Evolutionary conservation across 345 rosid species (phyloP).

Genomic region (Populus euphratica): DNA sequence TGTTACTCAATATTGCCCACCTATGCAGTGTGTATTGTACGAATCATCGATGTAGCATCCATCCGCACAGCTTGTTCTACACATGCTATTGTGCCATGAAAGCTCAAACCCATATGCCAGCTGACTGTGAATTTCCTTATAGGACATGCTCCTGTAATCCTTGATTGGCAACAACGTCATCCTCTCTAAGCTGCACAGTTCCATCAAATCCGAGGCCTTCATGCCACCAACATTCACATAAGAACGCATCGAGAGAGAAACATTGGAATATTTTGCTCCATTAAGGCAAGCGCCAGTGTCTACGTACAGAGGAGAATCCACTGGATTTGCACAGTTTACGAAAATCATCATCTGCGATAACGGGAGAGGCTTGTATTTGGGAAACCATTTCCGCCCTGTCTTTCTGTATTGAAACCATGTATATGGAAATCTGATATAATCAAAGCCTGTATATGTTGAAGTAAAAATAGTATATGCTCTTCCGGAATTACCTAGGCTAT

Average conservation of each 20-base stretch:
- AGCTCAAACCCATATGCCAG: conserved; percentile 18
- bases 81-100: conserved; percentile 1
- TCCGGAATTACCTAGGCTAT: background rate
- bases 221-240: background rate
- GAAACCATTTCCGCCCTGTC: background rate
- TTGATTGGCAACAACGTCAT: background rate
- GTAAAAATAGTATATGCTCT: background rate
- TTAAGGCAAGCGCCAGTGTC: conserved; percentile 2
- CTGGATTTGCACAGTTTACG: background rate
- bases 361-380: background rate
- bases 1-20: background rate
- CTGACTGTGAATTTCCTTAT: background rate
- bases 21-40: background rate
- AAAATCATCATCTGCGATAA: background rate
- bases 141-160: background rate
- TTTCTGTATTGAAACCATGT: background rate
- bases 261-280: background rate
- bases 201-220: background rate
- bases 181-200: conserved; percentile 1
- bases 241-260: background rate
- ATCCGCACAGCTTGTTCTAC: background rate
- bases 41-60: background rate
- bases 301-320: conserved; percentile 7
- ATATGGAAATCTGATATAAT: background rate
- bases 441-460: fast-evolving